Evolutionary conservation across 2,329 filamentous ascomycete genomes (phyloP).

Genomic region (Pyrenophora graminea): DNA sequence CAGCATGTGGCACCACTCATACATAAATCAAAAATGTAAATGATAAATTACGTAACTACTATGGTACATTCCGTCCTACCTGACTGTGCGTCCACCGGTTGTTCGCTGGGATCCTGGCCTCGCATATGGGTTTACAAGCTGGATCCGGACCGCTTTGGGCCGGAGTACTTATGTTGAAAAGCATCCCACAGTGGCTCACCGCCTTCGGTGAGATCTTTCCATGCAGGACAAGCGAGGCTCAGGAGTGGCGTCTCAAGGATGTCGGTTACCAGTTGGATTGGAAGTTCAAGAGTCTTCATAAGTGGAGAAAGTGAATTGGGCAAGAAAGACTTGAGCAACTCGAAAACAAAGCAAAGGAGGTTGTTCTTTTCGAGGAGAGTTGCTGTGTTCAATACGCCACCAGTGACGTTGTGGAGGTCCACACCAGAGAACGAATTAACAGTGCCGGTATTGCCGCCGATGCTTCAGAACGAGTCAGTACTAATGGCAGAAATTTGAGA

Average conservation of each 20-base stretch:
- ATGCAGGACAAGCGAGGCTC: slow-evolving; percentile 32
- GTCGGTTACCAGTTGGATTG: slow-evolving; percentile 26
- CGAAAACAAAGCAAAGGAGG: slow-evolving; percentile 44
- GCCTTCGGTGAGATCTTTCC: slow-evolving; percentile 22
- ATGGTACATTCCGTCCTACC: no score
- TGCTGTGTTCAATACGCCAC: slow-evolving; percentile 20
- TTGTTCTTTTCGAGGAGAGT: slow-evolving; percentile 48
- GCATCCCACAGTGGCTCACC: slow-evolving; percentile 25
- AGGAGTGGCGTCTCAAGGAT: slow-evolving; percentile 25
- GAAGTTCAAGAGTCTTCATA: slow-evolving; percentile 27
- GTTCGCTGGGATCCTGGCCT: no score
- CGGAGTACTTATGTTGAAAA: slow-evolving; percentile 16
- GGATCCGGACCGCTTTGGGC: slow-evolving; percentile 15
- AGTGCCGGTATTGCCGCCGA: slow-evolving; percentile 59
- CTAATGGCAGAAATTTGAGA: neutral
- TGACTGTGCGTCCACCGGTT: no score
- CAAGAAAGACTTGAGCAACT: slow-evolving; percentile 41
- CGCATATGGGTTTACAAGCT: neutral
- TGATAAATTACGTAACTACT: no score
- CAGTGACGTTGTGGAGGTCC: slow-evolving; percentile 32
- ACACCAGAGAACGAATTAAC: slow-evolving; percentile 58
- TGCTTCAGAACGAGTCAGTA: slow-evolving; percentile 17
- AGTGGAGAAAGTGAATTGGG: slow-evolving; percentile 41
- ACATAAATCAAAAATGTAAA: no score
- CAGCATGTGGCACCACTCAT: no score